phyloP scores from a whole-genome alignment of 164 flowering plant species.

The Kalanchoe fedtschenkoi region DNA sequence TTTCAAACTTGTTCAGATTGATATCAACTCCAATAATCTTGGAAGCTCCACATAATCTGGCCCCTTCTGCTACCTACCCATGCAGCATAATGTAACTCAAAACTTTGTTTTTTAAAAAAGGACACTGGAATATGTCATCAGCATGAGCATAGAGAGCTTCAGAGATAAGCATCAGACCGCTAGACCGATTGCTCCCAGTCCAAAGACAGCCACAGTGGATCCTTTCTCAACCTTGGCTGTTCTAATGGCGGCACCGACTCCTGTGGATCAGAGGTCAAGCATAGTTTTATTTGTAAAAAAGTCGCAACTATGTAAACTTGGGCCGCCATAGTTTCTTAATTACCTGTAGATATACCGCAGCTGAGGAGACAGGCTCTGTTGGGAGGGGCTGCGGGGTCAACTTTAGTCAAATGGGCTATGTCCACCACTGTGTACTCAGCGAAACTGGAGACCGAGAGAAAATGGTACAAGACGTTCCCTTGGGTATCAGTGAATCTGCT shows the following conservation, averaged over 20 bases:
- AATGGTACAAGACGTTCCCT: constrained; percentile 46
- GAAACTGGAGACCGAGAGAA: constrained; percentile 45
- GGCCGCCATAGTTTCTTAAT: background rate
- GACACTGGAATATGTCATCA: background rate
- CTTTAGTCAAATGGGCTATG: constrained; percentile 32
- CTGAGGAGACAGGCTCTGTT: constrained; percentile 53
- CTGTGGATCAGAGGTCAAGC: constrained; percentile 17
- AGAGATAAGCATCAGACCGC: constrained; percentile 33
- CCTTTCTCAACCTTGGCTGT: constrained; percentile 45
- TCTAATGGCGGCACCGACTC: constrained; percentile 57
- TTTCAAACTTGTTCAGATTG: constrained; percentile 43
- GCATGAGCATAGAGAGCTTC: background rate
- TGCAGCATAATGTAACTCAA: background rate
- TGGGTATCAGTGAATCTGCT: constrained; percentile 51
- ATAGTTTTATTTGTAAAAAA: no score
- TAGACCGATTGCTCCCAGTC: constrained; percentile 59
- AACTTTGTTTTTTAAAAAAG: background rate
- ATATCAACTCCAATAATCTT: constrained; percentile 65
- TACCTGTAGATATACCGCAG: constrained; percentile 72
- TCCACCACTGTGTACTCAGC: constrained; percentile 58
- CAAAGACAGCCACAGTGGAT: constrained; percentile 53
- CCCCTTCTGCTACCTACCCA: constrained; percentile 62
- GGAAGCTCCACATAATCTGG: constrained; percentile 46
- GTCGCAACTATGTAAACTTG: no score
- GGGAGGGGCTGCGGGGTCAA: constrained; percentile 44